These are phyloP conservation scores for Inga oerstediana DNA, from an alignment of 306 rosid genomes.

Conservation along the genomic window DNA sequence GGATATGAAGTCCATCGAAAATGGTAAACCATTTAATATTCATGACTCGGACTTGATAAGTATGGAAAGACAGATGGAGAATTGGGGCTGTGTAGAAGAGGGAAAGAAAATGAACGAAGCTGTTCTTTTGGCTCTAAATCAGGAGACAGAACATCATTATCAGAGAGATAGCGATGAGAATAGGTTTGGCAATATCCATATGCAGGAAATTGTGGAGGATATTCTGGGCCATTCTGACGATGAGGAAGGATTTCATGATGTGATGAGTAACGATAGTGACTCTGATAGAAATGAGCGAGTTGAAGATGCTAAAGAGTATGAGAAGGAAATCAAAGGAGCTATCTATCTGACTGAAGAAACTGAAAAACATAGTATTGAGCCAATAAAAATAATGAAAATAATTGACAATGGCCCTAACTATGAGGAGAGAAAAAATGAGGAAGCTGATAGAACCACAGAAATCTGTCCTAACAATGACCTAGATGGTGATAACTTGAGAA, in stretches of 20 bases:
- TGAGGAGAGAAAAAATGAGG: slow-evolving; percentile 41
- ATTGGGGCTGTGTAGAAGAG: slow-evolving; percentile 39
- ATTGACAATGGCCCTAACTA: slow-evolving; percentile 40
- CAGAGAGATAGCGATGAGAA: slow-evolving; percentile 41
- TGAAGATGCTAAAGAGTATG: slow-evolving; percentile 40
- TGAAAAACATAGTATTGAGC: slow-evolving; percentile 37
- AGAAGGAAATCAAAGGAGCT: slow-evolving; percentile 46
- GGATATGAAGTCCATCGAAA: slow-evolving; percentile 38
- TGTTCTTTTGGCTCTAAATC: slow-evolving; percentile 46
- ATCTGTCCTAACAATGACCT: slow-evolving; percentile 39
- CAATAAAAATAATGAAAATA: slow-evolving; percentile 36
- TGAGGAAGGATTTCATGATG: slow-evolving; percentile 45
- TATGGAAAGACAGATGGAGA: slow-evolving; percentile 34
- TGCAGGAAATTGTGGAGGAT: slow-evolving; percentile 37
- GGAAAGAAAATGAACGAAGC: slow-evolving; percentile 36
- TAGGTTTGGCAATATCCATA: slow-evolving; percentile 37
- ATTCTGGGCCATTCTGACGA: slow-evolving; percentile 35
- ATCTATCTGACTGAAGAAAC: slow-evolving; percentile 42
- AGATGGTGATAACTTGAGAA: slow-evolving; percentile 45
- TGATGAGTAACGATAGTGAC: slow-evolving; percentile 33
- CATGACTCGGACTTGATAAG: slow-evolving; percentile 33
- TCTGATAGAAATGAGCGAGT: slow-evolving; percentile 42
- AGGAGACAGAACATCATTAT: slow-evolving; percentile 38
- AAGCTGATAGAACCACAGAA: slow-evolving; percentile 36
- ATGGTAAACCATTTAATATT: slow-evolving; percentile 27